Evolutionary conservation across 2,329 filamentous ascomycete genomes (phyloP).

Genomic region (Phialophora verrucosa): DNA sequence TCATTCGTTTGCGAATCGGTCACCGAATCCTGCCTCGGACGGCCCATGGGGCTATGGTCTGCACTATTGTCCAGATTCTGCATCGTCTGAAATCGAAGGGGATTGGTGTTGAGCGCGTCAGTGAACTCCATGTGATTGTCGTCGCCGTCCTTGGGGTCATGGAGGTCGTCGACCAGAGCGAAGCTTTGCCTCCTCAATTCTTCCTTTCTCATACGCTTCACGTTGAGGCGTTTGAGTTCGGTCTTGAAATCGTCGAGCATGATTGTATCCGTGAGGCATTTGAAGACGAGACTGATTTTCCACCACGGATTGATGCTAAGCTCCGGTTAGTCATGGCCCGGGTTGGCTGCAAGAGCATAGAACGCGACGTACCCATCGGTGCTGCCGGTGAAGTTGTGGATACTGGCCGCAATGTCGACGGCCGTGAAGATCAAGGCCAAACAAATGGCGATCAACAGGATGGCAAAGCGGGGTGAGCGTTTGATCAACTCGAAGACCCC

Average conservation of each 20-base stretch:
- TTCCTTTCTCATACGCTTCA: conserved; percentile 37
- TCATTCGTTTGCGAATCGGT: conserved; percentile 11
- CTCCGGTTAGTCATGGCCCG: conserved; percentile 3
- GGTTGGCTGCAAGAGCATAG: not conserved
- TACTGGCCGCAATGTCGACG: conserved; percentile 65
- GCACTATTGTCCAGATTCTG: conserved; percentile 16
- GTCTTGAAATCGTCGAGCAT: conserved; percentile 73
- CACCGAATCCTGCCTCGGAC: conserved; percentile 33
- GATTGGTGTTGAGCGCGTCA: conserved; percentile 31
- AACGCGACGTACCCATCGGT: conserved; percentile 36
- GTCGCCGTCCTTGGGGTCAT: conserved; percentile 27
- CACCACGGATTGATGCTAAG: conserved; percentile 65
- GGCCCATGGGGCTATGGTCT: conserved; percentile 22
- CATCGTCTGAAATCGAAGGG: conserved; percentile 23
- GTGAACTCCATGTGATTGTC: conserved; percentile 34
- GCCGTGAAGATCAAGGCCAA: conserved; percentile 66
- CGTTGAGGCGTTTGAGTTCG: conserved; percentile 41
- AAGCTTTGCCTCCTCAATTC: conserved; percentile 35
- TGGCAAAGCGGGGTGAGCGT: conserved; percentile 67
- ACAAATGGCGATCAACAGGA: conserved; percentile 66
- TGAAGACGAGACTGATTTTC: conserved; percentile 66
- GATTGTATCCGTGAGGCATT: conserved; percentile 70
- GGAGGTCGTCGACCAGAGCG: conserved; percentile 33
- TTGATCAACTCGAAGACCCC: conserved; percentile 62
- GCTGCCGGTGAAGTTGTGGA: conserved; percentile 44